Evolutionary conservation across 2,329 filamentous ascomycete species (phyloP).

Genomic region (Mycosphaerella sp.): DNA sequence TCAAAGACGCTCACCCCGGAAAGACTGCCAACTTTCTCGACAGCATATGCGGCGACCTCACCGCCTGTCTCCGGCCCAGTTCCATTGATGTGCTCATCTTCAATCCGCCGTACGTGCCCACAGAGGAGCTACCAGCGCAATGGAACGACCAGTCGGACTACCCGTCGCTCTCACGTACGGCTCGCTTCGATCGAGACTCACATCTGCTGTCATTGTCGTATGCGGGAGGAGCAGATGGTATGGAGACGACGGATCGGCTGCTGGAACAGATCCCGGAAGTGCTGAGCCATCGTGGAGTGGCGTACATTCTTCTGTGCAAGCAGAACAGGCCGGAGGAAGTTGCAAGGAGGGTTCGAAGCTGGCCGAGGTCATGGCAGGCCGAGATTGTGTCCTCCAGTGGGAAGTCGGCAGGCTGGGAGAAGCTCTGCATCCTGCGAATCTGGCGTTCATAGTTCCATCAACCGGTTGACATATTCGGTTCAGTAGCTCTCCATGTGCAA

Average conservation of each 20-base stretch:
- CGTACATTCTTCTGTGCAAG: constrained; percentile 82
- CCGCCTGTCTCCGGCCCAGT: constrained; percentile 51
- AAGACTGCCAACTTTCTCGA: constrained; percentile 52
- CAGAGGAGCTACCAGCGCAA: constrained; percentile 58
- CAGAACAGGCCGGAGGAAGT: constrained; percentile 80
- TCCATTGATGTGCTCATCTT: constrained; percentile 81
- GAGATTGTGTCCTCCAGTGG: constrained; percentile 77
- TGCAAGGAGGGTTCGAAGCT: constrained; percentile 53
- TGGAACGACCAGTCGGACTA: constrained; percentile 3
- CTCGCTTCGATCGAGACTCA: constrained; percentile 68
- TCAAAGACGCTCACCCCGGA: constrained; percentile 28
- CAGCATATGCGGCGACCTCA: constrained; percentile 64
- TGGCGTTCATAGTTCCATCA: constrained; percentile 51
- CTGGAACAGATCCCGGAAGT: constrained; percentile 61
- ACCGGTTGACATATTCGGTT: background rate
- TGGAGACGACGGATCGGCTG: constrained; percentile 84
- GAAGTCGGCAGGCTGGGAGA: constrained; percentile 89
- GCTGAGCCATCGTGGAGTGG: constrained; percentile 63
- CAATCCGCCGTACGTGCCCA: constrained; percentile 96
- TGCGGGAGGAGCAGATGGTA: constrained; percentile 81
- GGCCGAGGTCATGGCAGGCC: constrained; percentile 60
- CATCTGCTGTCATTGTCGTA: constrained; percentile 80
- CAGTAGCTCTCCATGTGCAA: background rate
- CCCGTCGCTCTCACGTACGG: constrained; percentile 10
- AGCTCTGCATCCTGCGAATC: constrained; percentile 78